These are phyloP conservation scores for Apiospora hydei DNA, from an alignment of 2,329 filamentous ascomycete genomes.

Conservation along the genomic window DNA sequence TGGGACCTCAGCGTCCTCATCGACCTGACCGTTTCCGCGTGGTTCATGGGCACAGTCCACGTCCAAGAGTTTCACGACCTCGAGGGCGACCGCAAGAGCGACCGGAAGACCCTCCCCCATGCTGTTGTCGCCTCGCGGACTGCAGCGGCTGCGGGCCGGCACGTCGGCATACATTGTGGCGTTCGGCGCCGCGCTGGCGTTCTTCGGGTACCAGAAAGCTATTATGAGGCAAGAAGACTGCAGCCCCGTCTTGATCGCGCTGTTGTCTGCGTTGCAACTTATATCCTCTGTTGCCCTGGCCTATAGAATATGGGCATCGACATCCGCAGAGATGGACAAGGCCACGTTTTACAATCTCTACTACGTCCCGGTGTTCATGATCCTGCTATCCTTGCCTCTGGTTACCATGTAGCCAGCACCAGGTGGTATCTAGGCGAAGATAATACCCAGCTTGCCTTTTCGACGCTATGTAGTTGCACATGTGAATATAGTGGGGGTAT, in stretches of 20 bases:
- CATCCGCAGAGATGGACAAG: background rate
- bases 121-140: background rate
- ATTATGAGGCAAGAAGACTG: background rate
- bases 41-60: background rate
- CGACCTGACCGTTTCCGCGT: background rate
- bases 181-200: background rate
- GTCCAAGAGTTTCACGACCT: conserved; percentile 7
- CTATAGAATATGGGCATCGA: background rate
- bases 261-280: background rate
- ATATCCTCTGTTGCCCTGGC: background rate
- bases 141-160: background rate
- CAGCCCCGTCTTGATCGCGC: background rate
- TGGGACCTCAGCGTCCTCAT: background rate
- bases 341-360: background rate
- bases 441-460: too few species aligned
- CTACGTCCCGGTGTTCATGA: background rate
- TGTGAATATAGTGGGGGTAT: too few species aligned
- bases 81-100: conserved; percentile 4
- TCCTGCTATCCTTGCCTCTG: background rate
- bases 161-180: background rate
- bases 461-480: too few species aligned
- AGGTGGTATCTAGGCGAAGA: too few species aligned
- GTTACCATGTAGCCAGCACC: background rate
- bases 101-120: background rate
- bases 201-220: background rate